These are phyloP conservation scores for Solanum hybrid DNA, from an alignment of 305 asterid species.

Conservation along the genomic window DNA sequence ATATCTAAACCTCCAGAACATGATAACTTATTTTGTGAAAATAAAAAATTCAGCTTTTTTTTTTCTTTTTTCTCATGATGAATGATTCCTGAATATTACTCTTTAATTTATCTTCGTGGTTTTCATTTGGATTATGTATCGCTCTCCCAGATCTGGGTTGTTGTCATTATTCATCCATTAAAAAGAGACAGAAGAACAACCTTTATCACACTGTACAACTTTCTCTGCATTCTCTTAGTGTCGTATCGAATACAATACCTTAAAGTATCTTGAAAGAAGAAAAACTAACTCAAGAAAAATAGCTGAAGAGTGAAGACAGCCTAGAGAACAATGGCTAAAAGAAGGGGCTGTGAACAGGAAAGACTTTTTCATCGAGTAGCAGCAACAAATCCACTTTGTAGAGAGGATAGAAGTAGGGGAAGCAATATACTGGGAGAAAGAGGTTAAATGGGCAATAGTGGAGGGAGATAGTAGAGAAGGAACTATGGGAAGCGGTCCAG, in stretches of 20 bases:
- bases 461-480: neutral
- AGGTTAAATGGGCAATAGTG: neutral
- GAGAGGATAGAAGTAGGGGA: neutral
- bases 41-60: neutral
- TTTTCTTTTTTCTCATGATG: neutral
- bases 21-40: neutral
- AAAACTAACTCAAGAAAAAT: neutral
- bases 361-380: neutral
- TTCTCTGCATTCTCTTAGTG: neutral
- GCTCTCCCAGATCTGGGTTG: neutral
- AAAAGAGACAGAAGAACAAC: neutral
- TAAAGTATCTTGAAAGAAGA: neutral
- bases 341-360: neutral
- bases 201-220: neutral
- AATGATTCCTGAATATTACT: neutral
- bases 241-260: neutral
- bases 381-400: neutral
- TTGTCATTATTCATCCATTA: neutral
- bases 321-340: neutral
- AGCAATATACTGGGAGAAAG: neutral
- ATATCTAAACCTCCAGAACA: neutral
- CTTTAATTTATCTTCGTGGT: neutral
- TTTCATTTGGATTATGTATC: neutral
- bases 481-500: neutral
- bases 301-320: neutral